These are phyloP conservation scores for Suillus bovinus DNA, from an alignment of 768 basidiomycete species.

Conservation along the genomic window DNA sequence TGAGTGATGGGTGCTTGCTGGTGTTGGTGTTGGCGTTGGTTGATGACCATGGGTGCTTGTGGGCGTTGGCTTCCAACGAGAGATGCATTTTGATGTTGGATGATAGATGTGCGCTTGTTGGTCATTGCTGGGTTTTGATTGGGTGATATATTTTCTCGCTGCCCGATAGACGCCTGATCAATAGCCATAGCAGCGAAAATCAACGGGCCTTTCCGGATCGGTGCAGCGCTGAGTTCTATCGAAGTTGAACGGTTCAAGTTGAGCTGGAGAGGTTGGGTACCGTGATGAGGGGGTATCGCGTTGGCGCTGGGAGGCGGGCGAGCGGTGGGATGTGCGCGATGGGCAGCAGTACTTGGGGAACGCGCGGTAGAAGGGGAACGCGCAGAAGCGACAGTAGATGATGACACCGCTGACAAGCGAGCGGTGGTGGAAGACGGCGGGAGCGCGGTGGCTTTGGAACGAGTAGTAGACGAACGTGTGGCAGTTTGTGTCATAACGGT, in stretches of 20 bases:
- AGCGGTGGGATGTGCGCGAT: not conserved
- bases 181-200: constrained; percentile 61
- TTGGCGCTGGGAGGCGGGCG: constrained; percentile 20
- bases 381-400: not conserved
- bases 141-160: not conserved
- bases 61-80: not conserved
- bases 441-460: not conserved
- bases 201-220: constrained; percentile 50
- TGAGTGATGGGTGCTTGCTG: constrained; percentile 21
- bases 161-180: not conserved
- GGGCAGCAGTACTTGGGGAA: not conserved
- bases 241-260: not conserved
- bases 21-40: not conserved
- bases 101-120: not conserved
- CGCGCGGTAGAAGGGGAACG: not conserved
- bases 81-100: not conserved
- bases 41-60: not conserved
- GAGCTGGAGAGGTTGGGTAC: not conserved
- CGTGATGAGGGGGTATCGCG: constrained; percentile 20
- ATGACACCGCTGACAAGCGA: not conserved
- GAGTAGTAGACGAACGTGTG: not conserved
- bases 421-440: not conserved
- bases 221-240: constrained; percentile 18
- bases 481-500: not conserved
- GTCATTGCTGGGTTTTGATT: not conserved